A percentile compares a stretch with the other conserved stretches of the same genome.
phyloP scores from a whole-genome alignment of 2,329 filamentous ascomycete genomes.

The Colletotrichum tamarilloi region DNA sequence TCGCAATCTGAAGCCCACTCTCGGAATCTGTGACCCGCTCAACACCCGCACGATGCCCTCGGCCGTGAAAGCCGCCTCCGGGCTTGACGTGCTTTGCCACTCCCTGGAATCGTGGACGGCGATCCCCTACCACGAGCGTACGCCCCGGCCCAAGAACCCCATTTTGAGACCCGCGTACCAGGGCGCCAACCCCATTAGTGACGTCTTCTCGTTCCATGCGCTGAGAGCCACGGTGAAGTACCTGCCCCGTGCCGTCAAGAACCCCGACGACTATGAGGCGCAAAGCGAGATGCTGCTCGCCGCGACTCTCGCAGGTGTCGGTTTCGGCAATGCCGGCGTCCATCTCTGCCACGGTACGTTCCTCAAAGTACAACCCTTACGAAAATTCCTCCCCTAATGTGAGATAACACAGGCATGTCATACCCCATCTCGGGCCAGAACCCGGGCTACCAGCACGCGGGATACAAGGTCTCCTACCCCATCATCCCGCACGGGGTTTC shows the following conservation, averaged over 20 bases:
- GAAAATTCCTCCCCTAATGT: not conserved
- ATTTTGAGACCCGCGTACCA: slow-evolving; percentile 94
- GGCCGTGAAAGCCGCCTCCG: slow-evolving; percentile 90
- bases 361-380: not conserved
- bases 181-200: slow-evolving; percentile 96
- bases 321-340: slow-evolving; percentile 97
- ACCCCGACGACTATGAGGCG: slow-evolving; percentile 92
- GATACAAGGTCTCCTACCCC: slow-evolving; percentile 56
- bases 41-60: slow-evolving; percentile 98
- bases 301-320: slow-evolving; percentile 92
- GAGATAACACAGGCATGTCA: slow-evolving; percentile 77
- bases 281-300: slow-evolving; percentile 96
- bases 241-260: slow-evolving; percentile 84
- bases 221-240: slow-evolving; percentile 89
- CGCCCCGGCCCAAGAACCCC: slow-evolving; percentile 86
- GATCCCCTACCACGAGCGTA: slow-evolving; percentile 90
- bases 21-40: slow-evolving; percentile 86
- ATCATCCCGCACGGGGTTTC: slow-evolving; percentile 97
- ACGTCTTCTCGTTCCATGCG: slow-evolving; percentile 94
- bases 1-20: slow-evolving; percentile 92
- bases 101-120: slow-evolving; percentile 97
- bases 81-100: slow-evolving; percentile 95
- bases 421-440: slow-evolving; percentile 98
- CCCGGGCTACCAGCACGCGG: slow-evolving; percentile 61
- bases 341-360: slow-evolving; percentile 75